Base-by-base conservation (phyloP, 345 rosid genomes). In the Citrus trifoliata region DNA sequence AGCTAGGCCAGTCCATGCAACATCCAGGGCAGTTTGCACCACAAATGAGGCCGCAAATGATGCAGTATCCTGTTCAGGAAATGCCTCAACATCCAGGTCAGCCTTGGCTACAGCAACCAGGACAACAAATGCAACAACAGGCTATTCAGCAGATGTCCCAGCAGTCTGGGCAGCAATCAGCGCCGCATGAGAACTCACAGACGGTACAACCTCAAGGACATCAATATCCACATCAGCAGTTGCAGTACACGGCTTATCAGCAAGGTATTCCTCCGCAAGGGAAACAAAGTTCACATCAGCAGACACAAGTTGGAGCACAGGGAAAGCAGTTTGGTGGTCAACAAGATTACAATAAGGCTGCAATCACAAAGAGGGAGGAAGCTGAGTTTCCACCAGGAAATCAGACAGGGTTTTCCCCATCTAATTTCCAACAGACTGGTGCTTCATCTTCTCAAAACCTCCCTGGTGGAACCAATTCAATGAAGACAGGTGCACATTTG, bases 1-100 rank as follows among this genome's bases (percentile, higher is more conserved):
- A 83, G 25, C 24, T 79, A 55, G 85, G 84, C 32, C 90, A 87
- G 71, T 80, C 86, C 25, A 37, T 85, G 67, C 89, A 90, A 81
- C 92, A 86, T 60, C 81, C 80, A 7, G 95, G 84, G 13, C 89
- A 87, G 70, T 86, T 78, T 80, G 58, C 79, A 42, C 80, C 88
- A 7, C 91, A 86, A 78, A 79, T 82, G 63, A 83, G 89, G 72
- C 85, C 92, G 70, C 97, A 90, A 40, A 80, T 85, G 85, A 85
- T 92, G 88, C 97, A 88, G 83, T 92, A 86, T 84, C 86, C 85
- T 7, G 78, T 76, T 63, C 96, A 88, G 83, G 91, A 88, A 78
- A 67, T 85, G 82, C 78, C 88, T 60, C 97, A 92, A 69, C 92
- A 83, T 32, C 77, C 77, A 13, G 80, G 67, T 70, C 92, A 89